Evolutionary conservation across 2,329 filamentous ascomycete genomes (phyloP).

Genomic region (Ophiostoma tasmaniense): DNA sequence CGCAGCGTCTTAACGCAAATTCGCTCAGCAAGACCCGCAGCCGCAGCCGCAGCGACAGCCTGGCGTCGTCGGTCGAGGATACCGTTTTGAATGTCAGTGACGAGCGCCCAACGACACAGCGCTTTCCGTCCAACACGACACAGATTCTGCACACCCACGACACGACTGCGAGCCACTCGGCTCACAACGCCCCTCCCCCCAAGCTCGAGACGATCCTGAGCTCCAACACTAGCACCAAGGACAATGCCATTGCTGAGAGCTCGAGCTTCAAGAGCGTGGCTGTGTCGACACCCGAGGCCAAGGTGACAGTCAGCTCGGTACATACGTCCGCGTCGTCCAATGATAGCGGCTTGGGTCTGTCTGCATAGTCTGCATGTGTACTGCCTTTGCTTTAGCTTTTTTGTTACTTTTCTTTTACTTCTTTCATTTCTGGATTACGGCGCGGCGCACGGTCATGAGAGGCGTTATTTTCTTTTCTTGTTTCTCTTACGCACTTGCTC

Average conservation of each 20-base stretch:
- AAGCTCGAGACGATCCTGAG: conserved; percentile 41
- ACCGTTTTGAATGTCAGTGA: not conserved
- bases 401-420: not conserved
- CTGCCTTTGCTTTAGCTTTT: not conserved
- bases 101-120: conserved; percentile 16
- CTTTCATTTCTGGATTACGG: conserved; percentile 5
- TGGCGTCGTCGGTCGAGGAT: conserved; percentile 18
- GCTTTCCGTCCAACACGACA: not conserved
- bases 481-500: not conserved
- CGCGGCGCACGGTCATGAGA: conserved; percentile 14
- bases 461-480: not conserved
- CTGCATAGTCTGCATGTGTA: conserved; percentile 12
- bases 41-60: conserved; percentile 20
- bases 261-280: not conserved
- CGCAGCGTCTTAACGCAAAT: not conserved
- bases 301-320: not conserved
- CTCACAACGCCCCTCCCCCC: not conserved
- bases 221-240: conserved; percentile 28
- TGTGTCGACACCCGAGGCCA: not conserved
- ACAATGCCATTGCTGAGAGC: conserved; percentile 9
- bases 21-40: not conserved
- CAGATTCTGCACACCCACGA: not conserved
- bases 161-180: not conserved
- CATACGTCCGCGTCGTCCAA: conserved; percentile 19
- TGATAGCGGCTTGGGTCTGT: conserved; percentile 25